Conservation (phyloP, 345 rosid genomes). For the Streptanthus diversifolius region DNA sequence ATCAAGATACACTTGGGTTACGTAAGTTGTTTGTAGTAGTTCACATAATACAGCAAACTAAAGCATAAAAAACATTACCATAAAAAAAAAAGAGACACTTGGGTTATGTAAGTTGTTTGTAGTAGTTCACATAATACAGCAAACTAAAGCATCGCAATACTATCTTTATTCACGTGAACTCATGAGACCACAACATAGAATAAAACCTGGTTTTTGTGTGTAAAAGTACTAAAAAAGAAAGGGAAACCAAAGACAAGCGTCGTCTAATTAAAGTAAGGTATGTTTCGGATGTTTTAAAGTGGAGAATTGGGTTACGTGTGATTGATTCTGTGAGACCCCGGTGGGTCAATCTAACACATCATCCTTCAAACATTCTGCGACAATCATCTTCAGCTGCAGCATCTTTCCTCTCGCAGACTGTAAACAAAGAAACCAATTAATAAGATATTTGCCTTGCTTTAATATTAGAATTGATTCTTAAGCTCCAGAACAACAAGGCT, state of each 20-base stretch:
- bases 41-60: neutral
- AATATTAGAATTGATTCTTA: neutral
- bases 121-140: neutral
- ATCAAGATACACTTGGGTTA: neutral
- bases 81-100: neutral
- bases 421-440: conserved; percentile 16
- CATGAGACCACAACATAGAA: neutral
- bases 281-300: neutral
- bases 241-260: neutral
- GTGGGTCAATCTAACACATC: conserved; percentile 20
- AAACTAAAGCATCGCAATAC: neutral
- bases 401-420: conserved; percentile 72
- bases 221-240: neutral
- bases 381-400: conserved; percentile 54
- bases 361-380: conserved; percentile 59
- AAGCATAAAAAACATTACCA: neutral
- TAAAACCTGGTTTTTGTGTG: neutral
- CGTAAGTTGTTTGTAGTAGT: conserved; percentile 1
- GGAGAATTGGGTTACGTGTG: conserved; percentile 5
- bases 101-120: neutral
- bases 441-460: neutral
- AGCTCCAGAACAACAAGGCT: conserved; percentile 25
- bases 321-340: neutral
- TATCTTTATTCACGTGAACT: conserved; percentile 10
- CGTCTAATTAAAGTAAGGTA: neutral